Base-by-base conservation (phyloP, 768 basidiomycete genomes). In the Termitomyces sp. region DNA sequence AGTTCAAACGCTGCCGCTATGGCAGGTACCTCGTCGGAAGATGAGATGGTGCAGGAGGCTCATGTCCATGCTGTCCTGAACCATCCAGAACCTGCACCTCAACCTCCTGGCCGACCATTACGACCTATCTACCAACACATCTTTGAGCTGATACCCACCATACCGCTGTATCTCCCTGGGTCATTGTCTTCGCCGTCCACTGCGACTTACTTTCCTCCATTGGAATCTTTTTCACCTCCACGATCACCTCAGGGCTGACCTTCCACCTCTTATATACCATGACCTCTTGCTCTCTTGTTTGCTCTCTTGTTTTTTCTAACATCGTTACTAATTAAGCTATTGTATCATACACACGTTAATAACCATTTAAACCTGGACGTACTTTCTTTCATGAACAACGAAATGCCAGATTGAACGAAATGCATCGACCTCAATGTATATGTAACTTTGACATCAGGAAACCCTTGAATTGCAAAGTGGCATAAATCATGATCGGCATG, bases 41-140 rank as follows among this genome's bases (percentile, higher is more conserved):
- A 69, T 70, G 83, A 78, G 13, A 82, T 86, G 69, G 79, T 81
- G 40, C 91, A 91, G 66, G 93, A 95, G 60, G 85, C 93, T 3
- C 83, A 86, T 41, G 85, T 97, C 18, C 95, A 97, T 63, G 90
- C 86, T 6, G 92, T 95, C 33, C 90, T 91, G 85, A 88, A 86
- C 48, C 78, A 84, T 1, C 70, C 76, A 1, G 82, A 81, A 56
- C 66, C 71, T 14, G 76, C 82, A 0, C 64, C 70, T 5, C 77
- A 74, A 41, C 67, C 78, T 49, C 69, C 74, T 18, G 76, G 77
- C 13, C 68, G 75, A 51, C 65, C 69, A 28, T 66, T 71, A 30
- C 79, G 86, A 10, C 79, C 83, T 32, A 72, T 83, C 16, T 77
- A 81, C 30, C 89, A 91, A 62, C 88, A 89, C 64, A 86, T 91